Base-by-base conservation (phyloP, 306 rosid species). In the Ziziphus jujuba region DNA sequence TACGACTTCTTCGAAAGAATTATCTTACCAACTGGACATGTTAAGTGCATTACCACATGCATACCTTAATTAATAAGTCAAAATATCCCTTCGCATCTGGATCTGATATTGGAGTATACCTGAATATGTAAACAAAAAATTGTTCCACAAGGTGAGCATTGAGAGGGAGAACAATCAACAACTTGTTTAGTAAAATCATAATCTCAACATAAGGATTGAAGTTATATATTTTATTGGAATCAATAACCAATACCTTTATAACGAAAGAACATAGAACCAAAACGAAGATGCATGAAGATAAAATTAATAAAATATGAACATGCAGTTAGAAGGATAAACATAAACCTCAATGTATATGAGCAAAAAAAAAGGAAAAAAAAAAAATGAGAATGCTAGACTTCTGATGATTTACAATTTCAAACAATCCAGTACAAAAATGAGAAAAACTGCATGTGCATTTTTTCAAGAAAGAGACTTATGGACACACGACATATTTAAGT, bases 101-200 rank as follows among this genome's bases (percentile, higher is more conserved):
- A 84, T 95, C 97, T 11, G 97, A 95, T 69, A 95, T 88, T 10
- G 99, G 99, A 76, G 99, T 95, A 69, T 95, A 91, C 89, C 99
- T 95, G 82, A 40, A 58, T 33, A 59, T 61, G 65, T 49, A 69
- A 56, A 69, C 21, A 57, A 44, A 28, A 67, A 74, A 24, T 25
- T 36, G 38, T 24, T 35, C 71, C 50, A 8, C 70, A 52, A 74
- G 61, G 70, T 47, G 56, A 54, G 64, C 45, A 72, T 20, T 72
- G 19, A 35, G 20, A 24, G 45, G 48, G 71, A 67, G 7, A 54
- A 36, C 23, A 68, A 69, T 40, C 66, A 40, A 71, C 38, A 74
- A 19, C 56, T 13, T 28, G 20, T 7, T 60, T 56, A n/a, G 21
- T 19, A 10, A 22, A 24, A 63, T 35, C 44, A 66, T 66, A 63